Conservation (phyloP, 2,329 filamentous ascomycete species). For the Coccinonectria pachysandricola region DNA sequence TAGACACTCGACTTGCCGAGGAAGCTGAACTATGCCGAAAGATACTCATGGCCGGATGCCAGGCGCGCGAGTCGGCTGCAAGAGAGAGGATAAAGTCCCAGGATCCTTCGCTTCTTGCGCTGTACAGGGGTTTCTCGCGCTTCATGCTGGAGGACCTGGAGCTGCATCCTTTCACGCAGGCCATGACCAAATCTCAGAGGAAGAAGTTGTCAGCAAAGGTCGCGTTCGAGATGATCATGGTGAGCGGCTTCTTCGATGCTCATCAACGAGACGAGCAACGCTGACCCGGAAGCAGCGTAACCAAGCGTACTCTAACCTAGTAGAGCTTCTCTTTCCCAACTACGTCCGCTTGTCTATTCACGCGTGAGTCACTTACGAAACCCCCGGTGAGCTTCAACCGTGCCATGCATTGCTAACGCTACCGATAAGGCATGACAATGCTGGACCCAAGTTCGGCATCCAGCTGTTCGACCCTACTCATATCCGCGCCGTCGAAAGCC, state of each 20-base stretch:
- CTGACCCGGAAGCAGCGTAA: too few relatives aligned
- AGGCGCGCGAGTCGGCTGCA: constrained; percentile 21
- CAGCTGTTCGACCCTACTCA: constrained; percentile 23
- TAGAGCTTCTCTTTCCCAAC: constrained; percentile 34
- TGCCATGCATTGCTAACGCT: too few relatives aligned
- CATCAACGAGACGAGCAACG: too few relatives aligned
- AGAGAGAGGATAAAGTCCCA: constrained; percentile 18
- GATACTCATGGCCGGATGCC: constrained; percentile 25
- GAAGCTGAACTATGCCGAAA: constrained; percentile 23
- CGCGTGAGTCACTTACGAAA: constrained; percentile 23
- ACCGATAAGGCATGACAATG: constrained; percentile 28
- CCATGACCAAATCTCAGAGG: constrained; percentile 17
- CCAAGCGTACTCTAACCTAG: constrained; percentile 36
- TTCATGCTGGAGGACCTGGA: constrained; percentile 34
- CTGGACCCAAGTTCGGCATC: constrained; percentile 32
- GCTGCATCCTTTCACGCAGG: constrained; percentile 14
- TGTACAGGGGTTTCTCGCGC: constrained; percentile 52
- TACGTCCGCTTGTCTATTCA: constrained; percentile 38
- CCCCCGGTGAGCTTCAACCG: too few relatives aligned
- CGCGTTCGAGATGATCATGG: constrained; percentile 25
- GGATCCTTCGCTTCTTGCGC: constrained; percentile 30
- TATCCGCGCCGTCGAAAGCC: constrained; percentile 22
- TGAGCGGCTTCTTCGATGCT: too few relatives aligned
- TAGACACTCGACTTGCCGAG: constrained; percentile 14
- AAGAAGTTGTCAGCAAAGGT: constrained; percentile 21